Evolutionary conservation across 495 filamentous ascomycete genomes (phyloP), one percentile per base, ranked within the genome.

Genomic region (Talaromyces stipitatus): DNA sequence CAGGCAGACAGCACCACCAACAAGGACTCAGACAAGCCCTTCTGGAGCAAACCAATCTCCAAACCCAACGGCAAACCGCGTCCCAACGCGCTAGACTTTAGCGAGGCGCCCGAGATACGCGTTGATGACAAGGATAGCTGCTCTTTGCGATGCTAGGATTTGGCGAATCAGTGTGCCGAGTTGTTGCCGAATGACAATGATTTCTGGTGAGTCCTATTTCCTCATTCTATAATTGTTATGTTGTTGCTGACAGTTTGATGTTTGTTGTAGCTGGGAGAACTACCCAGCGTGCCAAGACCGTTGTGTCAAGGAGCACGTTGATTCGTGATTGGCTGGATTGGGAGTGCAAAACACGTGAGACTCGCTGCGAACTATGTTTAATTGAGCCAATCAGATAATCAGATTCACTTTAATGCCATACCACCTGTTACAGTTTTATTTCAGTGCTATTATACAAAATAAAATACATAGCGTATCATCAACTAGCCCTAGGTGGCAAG

Each of bases 131-230:
- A 55, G 54, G 54, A 55, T 11, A 33, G 24, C 59, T 67, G 65
- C 61, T 62, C 57, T 26, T 47, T 54, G 50, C 54, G 33, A 6
- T 58, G 56, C 47, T 38, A 24, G 57, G 51, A n/a, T 45, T 18
- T 47, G 28, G 56, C 72, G 66, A 74, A 77, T 71, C 62, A 73
- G 23, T 47, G 32, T 10, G 23, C 24, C 41, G 16, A 53, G 2
- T 51, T 62, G 61, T 50, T 52, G 52, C 59, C 72, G 67, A 69
- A 71, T 71, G 71, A 55, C 36, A 29, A 43, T 27, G 54, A 55
- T 30, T 55, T 43, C 54, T 55, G 54, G 54, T 55, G 20, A 29
- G 54, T 29, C 2, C 2, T 22, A 4, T 16, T 7, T 11, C n/a
- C 22, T 2, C n/a, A 8, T 12, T 26, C 6, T 6, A 45, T 41